A percentile compares a stretch with the other conserved stretches of the same genome.
Evolutionary conservation across 75 land plant genomes (phyloP).

Genomic region (Ceratopteris richardii): DNA sequence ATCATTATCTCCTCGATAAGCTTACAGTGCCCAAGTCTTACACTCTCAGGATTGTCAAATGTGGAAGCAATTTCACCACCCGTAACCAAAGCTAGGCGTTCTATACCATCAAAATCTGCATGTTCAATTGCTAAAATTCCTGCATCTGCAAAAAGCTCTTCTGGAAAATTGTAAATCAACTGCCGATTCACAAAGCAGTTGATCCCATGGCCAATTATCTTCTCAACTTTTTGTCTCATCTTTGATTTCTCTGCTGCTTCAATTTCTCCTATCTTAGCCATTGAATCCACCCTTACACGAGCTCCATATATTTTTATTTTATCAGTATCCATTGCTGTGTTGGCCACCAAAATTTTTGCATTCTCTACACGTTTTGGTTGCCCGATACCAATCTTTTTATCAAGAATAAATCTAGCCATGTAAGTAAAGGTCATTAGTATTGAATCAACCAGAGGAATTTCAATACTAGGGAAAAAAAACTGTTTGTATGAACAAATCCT

Average conservation of each 20-base stretch:
- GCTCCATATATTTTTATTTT: constrained; percentile 98
- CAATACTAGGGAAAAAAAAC: too few relatives aligned
- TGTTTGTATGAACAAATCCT: not conserved
- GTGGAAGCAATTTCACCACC: constrained; percentile 99
- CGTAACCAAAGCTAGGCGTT: constrained; percentile 85
- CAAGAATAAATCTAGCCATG: constrained; percentile 77
- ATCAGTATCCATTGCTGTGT: constrained; percentile 98
- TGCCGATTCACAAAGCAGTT: constrained; percentile 95
- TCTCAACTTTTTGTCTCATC: constrained; percentile 85
- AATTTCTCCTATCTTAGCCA: constrained; percentile 87
- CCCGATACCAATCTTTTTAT: constrained; percentile 96
- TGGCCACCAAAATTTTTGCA: constrained; percentile 95
- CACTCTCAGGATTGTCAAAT: constrained; percentile 90
- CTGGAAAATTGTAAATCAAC: constrained; percentile 93
- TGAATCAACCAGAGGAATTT: too few relatives aligned
- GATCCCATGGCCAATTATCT: constrained; percentile 88
- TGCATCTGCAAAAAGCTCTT: constrained; percentile 98
- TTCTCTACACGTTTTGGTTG: constrained; percentile 95
- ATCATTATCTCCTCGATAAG: constrained; percentile 98
- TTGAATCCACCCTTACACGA: constrained; percentile 94
- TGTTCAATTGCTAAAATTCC: constrained; percentile 97
- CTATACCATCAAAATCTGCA: constrained; percentile 99
- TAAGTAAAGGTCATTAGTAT: not conserved
- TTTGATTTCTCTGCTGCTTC: constrained; percentile 90
- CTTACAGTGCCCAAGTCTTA: constrained; percentile 93